These are phyloP conservation scores for Bacidia rubella DNA, from an alignment of 495 filamentous ascomycete species.

Conservation along the genomic window DNA sequence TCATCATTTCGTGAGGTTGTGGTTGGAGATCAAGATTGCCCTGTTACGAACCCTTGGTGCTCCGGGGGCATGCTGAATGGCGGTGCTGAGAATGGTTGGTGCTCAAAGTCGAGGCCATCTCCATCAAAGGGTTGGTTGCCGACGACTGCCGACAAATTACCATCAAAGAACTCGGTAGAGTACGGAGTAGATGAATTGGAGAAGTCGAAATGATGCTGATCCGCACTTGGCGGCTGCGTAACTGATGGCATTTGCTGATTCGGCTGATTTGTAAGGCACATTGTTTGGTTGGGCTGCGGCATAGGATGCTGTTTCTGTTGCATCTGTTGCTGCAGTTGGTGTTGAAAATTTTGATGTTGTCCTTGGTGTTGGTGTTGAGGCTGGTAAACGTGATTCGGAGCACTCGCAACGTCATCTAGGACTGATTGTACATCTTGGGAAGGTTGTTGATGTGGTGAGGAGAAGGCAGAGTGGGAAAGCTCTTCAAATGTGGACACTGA, in stretches of 20 bases:
- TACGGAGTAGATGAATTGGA: constrained; percentile 8
- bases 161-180: constrained; percentile 8
- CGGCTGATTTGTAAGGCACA: background rate
- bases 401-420: background rate
- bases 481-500: constrained; percentile 10
- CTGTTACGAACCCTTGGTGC: background rate
- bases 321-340: background rate
- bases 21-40: background rate
- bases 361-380: constrained; percentile 1
- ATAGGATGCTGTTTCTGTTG: constrained; percentile 5
- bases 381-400: background rate
- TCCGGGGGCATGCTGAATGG: constrained; percentile 13
- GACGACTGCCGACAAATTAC: constrained; percentile 3
- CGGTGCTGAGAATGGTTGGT: constrained; percentile 11
- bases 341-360: constrained; percentile 3
- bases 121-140: background rate
- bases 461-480: constrained; percentile 5
- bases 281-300: constrained; percentile 8
- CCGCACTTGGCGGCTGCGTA: constrained; percentile 3
- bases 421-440: background rate
- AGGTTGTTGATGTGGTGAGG: constrained; percentile 2
- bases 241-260: background rate
- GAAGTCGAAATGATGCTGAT: constrained; percentile 9
- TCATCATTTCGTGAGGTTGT: background rate
- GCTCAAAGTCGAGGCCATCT: constrained; percentile 3